phyloP scores from a whole-genome alignment of 352 stramenopile species.

The Pythium phragmitis region DNA sequence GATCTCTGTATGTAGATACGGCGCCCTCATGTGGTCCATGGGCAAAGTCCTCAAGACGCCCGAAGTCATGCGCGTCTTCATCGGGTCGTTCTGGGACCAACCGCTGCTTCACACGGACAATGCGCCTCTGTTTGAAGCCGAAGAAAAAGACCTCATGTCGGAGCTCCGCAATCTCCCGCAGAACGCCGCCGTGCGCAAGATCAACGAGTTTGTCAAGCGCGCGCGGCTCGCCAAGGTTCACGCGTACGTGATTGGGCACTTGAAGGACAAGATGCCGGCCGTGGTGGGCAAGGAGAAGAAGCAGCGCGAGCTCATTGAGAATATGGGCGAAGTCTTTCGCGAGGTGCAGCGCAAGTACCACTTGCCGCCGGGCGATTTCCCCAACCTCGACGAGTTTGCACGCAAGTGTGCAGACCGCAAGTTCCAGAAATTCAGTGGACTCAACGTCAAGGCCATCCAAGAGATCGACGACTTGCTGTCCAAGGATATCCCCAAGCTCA shows the following conservation, averaged over 20 bases:
- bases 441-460: slow-evolving; percentile 94
- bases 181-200: slow-evolving; percentile 94
- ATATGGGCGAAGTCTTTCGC: slow-evolving; percentile 96
- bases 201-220: slow-evolving; percentile 95
- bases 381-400: slow-evolving; percentile 88
- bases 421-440: slow-evolving; percentile 89
- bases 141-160: slow-evolving; percentile 97
- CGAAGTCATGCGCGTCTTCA: slow-evolving; percentile 98
- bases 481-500: slow-evolving; percentile 95
- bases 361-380: slow-evolving; percentile 94
- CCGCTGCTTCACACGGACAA: slow-evolving; percentile 86
- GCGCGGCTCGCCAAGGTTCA: slow-evolving; percentile 95
- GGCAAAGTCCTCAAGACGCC: slow-evolving; percentile 98
- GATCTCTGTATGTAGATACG: slow-evolving; percentile 74
- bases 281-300: slow-evolving; percentile 98
- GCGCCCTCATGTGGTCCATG: slow-evolving; percentile 97
- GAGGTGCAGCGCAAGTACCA: slow-evolving; percentile 98
- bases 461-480: slow-evolving; percentile 98
- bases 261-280: slow-evolving; percentile 95
- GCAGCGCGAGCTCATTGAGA: slow-evolving; percentile 93
- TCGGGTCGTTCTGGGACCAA: slow-evolving; percentile 98
- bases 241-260: slow-evolving; percentile 96
- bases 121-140: slow-evolving; percentile 93
- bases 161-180: slow-evolving; percentile 95
- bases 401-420: slow-evolving; percentile 82